Evolutionary conservation across 2,329 filamentous ascomycete genomes (phyloP), one percentile per base, ranked within the genome.

Genomic region (Verticillium longisporum): DNA sequence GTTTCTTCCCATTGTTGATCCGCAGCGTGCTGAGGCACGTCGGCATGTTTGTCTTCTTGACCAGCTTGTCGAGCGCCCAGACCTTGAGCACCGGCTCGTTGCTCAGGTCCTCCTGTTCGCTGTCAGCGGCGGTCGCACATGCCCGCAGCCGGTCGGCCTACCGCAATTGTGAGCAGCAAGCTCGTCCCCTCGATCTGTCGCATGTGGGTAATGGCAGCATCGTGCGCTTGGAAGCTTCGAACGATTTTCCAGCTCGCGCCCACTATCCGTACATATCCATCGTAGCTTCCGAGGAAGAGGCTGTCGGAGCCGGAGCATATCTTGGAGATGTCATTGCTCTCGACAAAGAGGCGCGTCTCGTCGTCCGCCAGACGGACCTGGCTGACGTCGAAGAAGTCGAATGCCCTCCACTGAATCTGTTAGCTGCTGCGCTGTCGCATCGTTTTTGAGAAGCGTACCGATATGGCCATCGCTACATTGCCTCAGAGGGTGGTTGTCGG

Each of bases 381-480:
- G 73, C 87, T 87, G 75, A 96, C 92, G 78, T 97, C 92, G 85
- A 99, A 98, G 88, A 99, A 99, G 83, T 96, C 93, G 81, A 99
- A 99, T 68, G 90, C 88, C 90, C 97, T 97, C 94, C 95, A 98
- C 94, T 97, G 67, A 26, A 13, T 9, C 14, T 13, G 59, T 64
- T 61, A 63, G 61, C 31, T 34, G 45, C 9, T 34, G 45, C 9
- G 7, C 6, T 14, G n/a, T 11, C 11, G 31, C 26, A 15, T 11
- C 21, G 14, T n/a, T 13, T n/a, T 6, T 10, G 26, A 14, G n/a
- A 41, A 21, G 53, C 18, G 7, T 50, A 65, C 62, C 62, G 64
- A 63, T 59, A 65, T 59, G 55, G 64, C 62, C 64, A 65, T 65
- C n/a, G 60, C 64, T 65, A 65, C 64, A 65, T 65, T 50, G 57